Evolutionary conservation across 208 protist genomes (phyloP).

Genomic region (Crithidia acanthocephali): DNA sequence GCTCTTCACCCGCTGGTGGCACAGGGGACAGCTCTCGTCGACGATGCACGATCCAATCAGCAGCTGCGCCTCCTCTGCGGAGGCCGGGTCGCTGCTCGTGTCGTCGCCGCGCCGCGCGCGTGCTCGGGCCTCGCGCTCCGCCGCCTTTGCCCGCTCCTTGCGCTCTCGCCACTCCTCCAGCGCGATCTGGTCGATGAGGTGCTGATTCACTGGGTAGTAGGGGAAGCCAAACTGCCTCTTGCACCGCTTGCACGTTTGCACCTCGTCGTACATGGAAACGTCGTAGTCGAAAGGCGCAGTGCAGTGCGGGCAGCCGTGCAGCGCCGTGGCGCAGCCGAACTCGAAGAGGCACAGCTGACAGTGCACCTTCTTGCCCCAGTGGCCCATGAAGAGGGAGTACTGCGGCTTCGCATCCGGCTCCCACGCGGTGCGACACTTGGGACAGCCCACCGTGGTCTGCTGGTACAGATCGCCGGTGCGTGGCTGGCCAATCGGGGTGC

Average conservation of each 20-base stretch:
- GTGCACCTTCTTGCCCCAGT: conserved; percentile 79
- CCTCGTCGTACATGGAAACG: conserved; percentile 73
- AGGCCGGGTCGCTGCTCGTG: conserved; percentile 10
- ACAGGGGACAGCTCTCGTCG: conserved; percentile 74
- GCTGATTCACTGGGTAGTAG: conserved; percentile 83
- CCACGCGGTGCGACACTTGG: conserved; percentile 75
- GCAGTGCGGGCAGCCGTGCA: conserved; percentile 89
- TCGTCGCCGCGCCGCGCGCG: conserved; percentile 25
- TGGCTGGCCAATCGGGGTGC: conserved; percentile 60
- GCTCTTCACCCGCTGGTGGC: conserved; percentile 48
- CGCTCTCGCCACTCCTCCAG: conserved; percentile 73
- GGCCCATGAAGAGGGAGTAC: conserved; percentile 90
- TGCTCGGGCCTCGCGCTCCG: conserved; percentile 54
- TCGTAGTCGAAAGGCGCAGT: conserved; percentile 75
- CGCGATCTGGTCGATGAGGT: conserved; percentile 62
- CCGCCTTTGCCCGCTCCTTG: conserved; percentile 36
- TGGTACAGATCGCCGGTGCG: conserved; percentile 56
- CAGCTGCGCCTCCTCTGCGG: conserved; percentile 47
- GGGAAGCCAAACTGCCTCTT: conserved; percentile 76
- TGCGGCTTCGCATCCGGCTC: conserved; percentile 75
- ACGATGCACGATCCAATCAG: conserved; percentile 66
- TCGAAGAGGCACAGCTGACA: conserved; percentile 85
- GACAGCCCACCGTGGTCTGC: conserved; percentile 69
- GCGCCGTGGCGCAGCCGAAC: conserved; percentile 77
- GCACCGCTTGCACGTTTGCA: conserved; percentile 57